Evolutionary conservation across 176 grass and related monocot genomes (phyloP).

Genomic region (Carex pumila): DNA sequence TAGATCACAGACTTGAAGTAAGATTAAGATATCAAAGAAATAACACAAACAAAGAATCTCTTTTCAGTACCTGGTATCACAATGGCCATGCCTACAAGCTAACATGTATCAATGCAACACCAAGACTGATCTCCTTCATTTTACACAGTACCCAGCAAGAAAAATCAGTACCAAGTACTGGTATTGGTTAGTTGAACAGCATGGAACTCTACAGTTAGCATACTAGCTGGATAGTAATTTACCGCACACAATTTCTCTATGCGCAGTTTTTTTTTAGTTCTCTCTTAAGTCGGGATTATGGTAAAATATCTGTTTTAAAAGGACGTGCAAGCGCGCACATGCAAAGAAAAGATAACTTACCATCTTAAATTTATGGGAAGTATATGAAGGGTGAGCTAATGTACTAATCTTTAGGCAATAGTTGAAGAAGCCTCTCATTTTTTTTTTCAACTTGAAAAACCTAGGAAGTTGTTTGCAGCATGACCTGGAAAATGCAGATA

Average conservation of each 20-base stretch:
- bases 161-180: not conserved
- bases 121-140: not conserved
- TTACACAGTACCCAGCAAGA: not conserved
- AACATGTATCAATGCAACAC: not conserved
- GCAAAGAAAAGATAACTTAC: slow-evolving; percentile 25
- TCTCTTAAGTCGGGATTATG: not conserved
- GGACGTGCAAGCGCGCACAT: not conserved
- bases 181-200: not conserved
- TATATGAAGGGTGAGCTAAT: not conserved
- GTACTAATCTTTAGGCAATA: not conserved
- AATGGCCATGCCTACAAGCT: not conserved
- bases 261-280: not conserved
- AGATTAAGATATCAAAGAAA: not conserved
- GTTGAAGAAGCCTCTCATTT: slow-evolving; percentile 29
- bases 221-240: not conserved
- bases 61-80: not conserved
- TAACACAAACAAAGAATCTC: not conserved
- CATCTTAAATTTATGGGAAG: not conserved
- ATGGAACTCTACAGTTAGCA: not conserved
- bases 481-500: not conserved
- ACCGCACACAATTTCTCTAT: not conserved
- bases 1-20: slow-evolving; percentile 29
- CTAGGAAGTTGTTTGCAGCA: not conserved
- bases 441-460: not conserved
- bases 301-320: not conserved